Conservation (phyloP, 352 stramenopile genomes). For the Globisporangium carolinianum region DNA sequence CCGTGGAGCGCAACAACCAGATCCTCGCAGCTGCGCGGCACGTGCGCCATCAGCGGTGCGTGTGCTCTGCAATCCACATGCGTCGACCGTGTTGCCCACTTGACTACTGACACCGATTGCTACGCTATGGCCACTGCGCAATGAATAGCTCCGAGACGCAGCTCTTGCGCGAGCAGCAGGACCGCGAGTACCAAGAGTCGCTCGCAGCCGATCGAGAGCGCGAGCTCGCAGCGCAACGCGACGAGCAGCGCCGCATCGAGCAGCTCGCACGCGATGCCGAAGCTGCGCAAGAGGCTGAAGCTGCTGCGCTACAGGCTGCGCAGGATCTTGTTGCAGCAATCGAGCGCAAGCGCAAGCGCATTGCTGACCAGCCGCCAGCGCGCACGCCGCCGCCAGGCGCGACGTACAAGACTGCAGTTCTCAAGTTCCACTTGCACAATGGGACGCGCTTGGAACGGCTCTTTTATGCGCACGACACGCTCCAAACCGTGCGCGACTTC, state of each 20-base stretch:
- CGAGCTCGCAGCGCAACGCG: conserved; percentile 39
- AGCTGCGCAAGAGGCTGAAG: conserved; percentile 10
- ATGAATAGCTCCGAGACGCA: conserved; percentile 62
- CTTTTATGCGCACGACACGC: conserved; percentile 76
- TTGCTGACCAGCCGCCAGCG: conserved; percentile 38
- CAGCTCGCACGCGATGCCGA: conserved; percentile 11
- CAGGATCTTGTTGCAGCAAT: conserved; percentile 35
- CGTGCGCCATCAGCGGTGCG: conserved; percentile 54
- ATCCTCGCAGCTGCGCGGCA: conserved; percentile 62
- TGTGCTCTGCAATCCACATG: background rate
- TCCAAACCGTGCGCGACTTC: conserved; percentile 72
- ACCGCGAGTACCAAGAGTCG: conserved; percentile 91
- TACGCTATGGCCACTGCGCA: background rate
- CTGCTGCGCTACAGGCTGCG: conserved; percentile 24
- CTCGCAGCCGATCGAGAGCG: conserved; percentile 86
- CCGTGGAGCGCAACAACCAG: conserved; percentile 70
- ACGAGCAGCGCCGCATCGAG: conserved; percentile 39
- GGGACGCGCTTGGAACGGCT: conserved; percentile 66
- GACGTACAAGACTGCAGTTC: conserved; percentile 60
- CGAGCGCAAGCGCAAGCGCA: conserved; percentile 43
- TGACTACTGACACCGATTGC: background rate
- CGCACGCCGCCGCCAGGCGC: conserved; percentile 38
- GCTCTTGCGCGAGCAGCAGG: conserved; percentile 89
- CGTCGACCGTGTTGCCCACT: background rate
- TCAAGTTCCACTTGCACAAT: conserved; percentile 83